These are phyloP conservation scores for Leptodontidium sp. DNA, from an alignment of 2,329 filamentous ascomycete genomes.

Conservation along the genomic window DNA sequence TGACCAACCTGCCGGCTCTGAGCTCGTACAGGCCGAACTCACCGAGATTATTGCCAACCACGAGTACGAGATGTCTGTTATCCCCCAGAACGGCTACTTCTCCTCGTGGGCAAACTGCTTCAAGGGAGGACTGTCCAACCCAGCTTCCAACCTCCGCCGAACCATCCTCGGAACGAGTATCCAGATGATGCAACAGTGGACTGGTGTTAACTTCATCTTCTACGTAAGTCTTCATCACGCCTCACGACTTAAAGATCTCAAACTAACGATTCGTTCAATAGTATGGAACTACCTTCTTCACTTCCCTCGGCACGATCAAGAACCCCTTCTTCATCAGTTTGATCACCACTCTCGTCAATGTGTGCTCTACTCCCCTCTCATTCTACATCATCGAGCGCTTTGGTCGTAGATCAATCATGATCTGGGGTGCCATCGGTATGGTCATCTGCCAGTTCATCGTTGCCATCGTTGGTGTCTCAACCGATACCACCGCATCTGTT, in stretches of 20 bases:
- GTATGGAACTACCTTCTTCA: constrained; percentile 91
- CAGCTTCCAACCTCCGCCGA: constrained; percentile 75
- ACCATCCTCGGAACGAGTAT: constrained; percentile 76
- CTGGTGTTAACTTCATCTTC: constrained; percentile 93
- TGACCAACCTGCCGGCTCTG: constrained; percentile 75
- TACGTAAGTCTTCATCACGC: too few species aligned
- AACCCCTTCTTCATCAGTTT: constrained; percentile 72
- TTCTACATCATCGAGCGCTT: constrained; percentile 89
- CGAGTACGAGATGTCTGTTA: constrained; percentile 78
- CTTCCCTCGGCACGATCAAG: constrained; percentile 75
- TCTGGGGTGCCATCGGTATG: constrained; percentile 84
- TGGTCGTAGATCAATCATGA: constrained; percentile 80
- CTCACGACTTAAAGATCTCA: too few species aligned
- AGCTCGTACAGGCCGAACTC: constrained; percentile 80
- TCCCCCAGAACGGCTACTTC: constrained; percentile 71
- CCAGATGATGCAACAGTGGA: constrained; percentile 80
- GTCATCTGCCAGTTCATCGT: constrained; percentile 87
- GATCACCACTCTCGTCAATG: constrained; percentile 70
- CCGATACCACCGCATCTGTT: constrained; percentile 71
- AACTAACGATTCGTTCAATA: constrained; percentile 50
- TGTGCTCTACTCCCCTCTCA: constrained; percentile 78
- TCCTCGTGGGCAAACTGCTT: constrained; percentile 78
- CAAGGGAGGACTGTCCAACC: constrained; percentile 70
- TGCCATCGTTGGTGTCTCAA: constrained; percentile 62
- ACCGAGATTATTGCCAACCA: constrained; percentile 89